phyloP scores from a whole-genome alignment of 1,139 yeast genomes.

The Entelexis paramagnoliae region DNA sequence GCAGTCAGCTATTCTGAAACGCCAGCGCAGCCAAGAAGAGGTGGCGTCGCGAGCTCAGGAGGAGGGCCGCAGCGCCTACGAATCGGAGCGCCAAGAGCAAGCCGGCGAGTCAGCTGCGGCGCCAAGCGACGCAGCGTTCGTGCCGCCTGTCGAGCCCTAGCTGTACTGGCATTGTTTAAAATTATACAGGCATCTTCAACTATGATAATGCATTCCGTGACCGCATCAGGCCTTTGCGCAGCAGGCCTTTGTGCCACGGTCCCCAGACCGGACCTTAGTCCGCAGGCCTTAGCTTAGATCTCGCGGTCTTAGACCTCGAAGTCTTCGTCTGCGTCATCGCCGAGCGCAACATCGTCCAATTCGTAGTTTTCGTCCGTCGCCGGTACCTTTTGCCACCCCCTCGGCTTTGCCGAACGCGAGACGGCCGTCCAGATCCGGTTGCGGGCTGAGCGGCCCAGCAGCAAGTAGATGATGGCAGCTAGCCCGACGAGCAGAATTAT shows the following conservation, averaged over 20 bases:
- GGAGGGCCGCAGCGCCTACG: constrained; percentile 4
- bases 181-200: too few species aligned
- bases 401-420: neutral
- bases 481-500: constrained; percentile 40
- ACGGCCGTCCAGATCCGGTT: constrained; percentile 27
- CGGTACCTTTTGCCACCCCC: neutral
- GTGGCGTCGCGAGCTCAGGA: constrained; percentile 10
- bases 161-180: neutral
- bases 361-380: constrained; percentile 5
- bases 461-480: constrained; percentile 38
- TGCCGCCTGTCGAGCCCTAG: constrained; percentile 30
- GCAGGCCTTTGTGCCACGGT: too few species aligned
- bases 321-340: constrained; percentile 8
- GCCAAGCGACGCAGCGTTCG: constrained; percentile 84
- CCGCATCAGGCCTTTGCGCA: too few species aligned
- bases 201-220: neutral
- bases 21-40: constrained; percentile 11
- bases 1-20: constrained; percentile 49
- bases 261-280: too few species aligned
- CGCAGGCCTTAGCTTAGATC: too few species aligned
- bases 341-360: constrained; percentile 10
- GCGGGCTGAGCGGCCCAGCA: constrained; percentile 40
- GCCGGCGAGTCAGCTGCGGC: neutral
- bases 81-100: neutral
- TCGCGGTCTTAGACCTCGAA: neutral